phyloP scores from a whole-genome alignment of 2,329 filamentous ascomycete genomes.

The Fusarium clavum region DNA sequence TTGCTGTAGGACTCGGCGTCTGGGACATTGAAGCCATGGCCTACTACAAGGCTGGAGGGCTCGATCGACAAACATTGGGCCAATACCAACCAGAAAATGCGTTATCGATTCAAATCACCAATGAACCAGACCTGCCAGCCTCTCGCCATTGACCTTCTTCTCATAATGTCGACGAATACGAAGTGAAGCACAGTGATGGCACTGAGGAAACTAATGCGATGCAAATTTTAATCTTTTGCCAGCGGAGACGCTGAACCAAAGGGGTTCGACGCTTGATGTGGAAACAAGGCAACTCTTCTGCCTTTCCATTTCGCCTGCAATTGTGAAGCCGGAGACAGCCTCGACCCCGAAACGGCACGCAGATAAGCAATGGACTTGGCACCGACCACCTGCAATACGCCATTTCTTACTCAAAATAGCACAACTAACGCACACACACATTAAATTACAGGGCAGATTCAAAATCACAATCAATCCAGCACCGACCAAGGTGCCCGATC shows the following conservation, averaged over 20 bases:
- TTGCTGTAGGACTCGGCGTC: neutral
- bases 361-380: neutral
- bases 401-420: neutral
- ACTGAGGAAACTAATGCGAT: neutral
- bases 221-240: neutral
- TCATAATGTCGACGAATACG: neutral
- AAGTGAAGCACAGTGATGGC: neutral
- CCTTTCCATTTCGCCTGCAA: neutral
- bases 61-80: neutral
- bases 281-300: neutral
- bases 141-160: neutral
- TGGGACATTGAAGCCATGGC: neutral
- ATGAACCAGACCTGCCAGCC: neutral
- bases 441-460: neutral
- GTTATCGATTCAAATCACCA: neutral
- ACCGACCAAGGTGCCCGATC: neutral
- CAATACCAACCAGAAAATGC: neutral
- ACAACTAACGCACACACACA: neutral
- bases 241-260: neutral
- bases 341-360: neutral
- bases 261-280: neutral
- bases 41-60: slow-evolving; percentile 6
- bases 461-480: neutral
- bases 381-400: neutral
- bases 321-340: neutral